Conservation (phyloP, 352 stramenopile genomes). For the Globisporangium solare region DNA sequence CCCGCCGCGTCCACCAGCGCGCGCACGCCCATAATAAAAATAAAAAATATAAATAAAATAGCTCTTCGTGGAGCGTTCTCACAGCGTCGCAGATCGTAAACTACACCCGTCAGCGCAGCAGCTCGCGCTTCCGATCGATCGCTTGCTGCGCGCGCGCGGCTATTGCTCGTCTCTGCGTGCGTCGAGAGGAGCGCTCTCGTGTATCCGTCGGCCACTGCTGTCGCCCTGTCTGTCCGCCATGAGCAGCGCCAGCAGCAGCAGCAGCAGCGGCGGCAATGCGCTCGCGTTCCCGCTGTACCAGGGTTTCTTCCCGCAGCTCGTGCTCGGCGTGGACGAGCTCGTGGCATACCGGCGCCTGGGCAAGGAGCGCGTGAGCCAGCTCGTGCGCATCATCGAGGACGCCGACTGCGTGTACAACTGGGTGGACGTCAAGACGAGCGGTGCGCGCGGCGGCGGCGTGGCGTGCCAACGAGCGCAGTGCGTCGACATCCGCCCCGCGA, state of each 20-base stretch:
- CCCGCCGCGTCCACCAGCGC: too few species aligned
- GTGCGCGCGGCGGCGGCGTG: slow-evolving; percentile 15
- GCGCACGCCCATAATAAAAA: too few species aligned
- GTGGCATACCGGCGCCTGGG: slow-evolving; percentile 71
- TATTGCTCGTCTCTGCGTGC: too few species aligned
- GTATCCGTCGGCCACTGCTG: neutral
- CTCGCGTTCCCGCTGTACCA: slow-evolving; percentile 72
- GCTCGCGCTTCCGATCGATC: too few species aligned
- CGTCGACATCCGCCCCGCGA: slow-evolving; percentile 46
- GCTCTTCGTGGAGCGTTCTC: neutral
- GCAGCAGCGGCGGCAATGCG: slow-evolving; percentile 4
- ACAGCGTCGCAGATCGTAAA: neutral
- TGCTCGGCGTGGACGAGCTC: slow-evolving; percentile 61
- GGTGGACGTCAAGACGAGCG: slow-evolving; percentile 28
- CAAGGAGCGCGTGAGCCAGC: slow-evolving; percentile 66
- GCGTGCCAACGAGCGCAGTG: slow-evolving; percentile 50
- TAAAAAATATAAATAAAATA: too few species aligned
- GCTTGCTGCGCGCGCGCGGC: too few species aligned
- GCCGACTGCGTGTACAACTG: slow-evolving; percentile 73
- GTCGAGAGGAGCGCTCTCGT: too few species aligned
- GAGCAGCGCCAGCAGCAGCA: neutral
- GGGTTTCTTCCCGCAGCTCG: slow-evolving; percentile 80
- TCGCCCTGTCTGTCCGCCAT: neutral
- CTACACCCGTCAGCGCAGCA: too few species aligned
- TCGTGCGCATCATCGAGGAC: slow-evolving; percentile 77